Evolutionary conservation across 441 rosid genomes (phyloP), one percentile per base, ranked within the genome.

Genomic region (Euphorbia celastroides): DNA sequence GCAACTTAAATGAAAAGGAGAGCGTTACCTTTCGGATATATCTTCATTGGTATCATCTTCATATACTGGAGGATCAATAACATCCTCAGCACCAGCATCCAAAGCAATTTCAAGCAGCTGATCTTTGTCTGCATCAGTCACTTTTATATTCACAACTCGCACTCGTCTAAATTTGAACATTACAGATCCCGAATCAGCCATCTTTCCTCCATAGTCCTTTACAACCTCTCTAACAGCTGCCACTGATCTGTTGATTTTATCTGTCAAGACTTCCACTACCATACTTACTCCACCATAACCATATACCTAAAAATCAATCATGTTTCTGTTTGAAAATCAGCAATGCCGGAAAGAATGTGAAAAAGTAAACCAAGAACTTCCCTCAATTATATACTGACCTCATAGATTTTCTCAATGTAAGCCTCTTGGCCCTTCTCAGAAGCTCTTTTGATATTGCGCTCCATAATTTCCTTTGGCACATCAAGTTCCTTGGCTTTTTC

Each of bases 1-100:
- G 38, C n/a, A 57, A 52, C 44, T 36, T 28, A 22, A 8, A 54
- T 31, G 60, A 58, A 69, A 70, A 36, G 41, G 26, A 30, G 16
- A 63, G 32, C 51, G 26, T 65, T 80, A 88, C 97, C 89, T 78
- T 70, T 86, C 89, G 65, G 80, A 77, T 58, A 31, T 76, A 78
- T 88, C 92, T 80, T 93, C 92, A 73, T 83, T 88, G 11, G 82
- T 56, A 72, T 88, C 92, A 71, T 88, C 88, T 66, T 88, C 94
- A 70, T 80, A 81, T 14, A 61, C 57, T 20, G 87, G 82, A 71
- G 97, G 98, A 60, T 93, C 98, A 75, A 90, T 82, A 70, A 88
- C 96, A 80, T 93, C 97, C 83, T 93, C 97, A 7, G 94, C 98
- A 48, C 97, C 98, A 69, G 90, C 85, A 81, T 93, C 98, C 74